Conservation (phyloP, 176 grass and related monocot genomes). For the Lolium rigidum region DNA sequence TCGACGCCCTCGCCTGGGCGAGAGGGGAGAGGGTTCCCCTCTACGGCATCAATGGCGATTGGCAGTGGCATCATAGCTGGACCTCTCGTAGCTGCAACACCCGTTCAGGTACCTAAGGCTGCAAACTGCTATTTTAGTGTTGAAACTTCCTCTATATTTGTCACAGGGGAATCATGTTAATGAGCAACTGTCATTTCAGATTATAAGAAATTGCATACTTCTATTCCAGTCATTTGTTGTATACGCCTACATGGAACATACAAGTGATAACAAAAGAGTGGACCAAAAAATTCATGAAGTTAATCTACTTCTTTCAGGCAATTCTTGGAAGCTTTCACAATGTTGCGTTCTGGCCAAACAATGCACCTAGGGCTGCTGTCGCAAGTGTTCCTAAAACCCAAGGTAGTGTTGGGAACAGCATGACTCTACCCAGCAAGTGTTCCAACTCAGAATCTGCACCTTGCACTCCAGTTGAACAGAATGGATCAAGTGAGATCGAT, state of each 20-base stretch:
- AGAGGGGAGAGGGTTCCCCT: too few species aligned
- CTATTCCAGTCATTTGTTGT: neutral
- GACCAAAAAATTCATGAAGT: neutral
- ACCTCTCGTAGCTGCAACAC: constrained; percentile 47
- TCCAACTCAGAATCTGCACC: constrained; percentile 1
- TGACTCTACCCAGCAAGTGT: neutral
- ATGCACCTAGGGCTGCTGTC: neutral
- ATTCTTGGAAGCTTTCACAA: constrained; percentile 52
- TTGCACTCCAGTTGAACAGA: neutral
- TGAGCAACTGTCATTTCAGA: too few species aligned
- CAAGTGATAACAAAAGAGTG: neutral
- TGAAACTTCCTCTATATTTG: neutral
- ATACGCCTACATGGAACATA: constrained; percentile 2
- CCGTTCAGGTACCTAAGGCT: constrained; percentile 42
- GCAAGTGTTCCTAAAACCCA: neutral
- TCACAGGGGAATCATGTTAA: neutral
- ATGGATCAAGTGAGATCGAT: constrained; percentile 31
- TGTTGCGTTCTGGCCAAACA: constrained; percentile 28
- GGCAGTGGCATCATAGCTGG: constrained; percentile 45
- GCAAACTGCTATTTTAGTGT: neutral
- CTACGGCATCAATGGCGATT: too few species aligned
- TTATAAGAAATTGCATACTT: too few species aligned
- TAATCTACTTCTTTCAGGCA: constrained; percentile 43
- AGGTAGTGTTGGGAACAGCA: neutral
- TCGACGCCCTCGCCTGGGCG: too few species aligned